These are phyloP conservation scores for Neospora caninum DNA, from an alignment of 169 alveolate genomes.

Conservation along the genomic window DNA sequence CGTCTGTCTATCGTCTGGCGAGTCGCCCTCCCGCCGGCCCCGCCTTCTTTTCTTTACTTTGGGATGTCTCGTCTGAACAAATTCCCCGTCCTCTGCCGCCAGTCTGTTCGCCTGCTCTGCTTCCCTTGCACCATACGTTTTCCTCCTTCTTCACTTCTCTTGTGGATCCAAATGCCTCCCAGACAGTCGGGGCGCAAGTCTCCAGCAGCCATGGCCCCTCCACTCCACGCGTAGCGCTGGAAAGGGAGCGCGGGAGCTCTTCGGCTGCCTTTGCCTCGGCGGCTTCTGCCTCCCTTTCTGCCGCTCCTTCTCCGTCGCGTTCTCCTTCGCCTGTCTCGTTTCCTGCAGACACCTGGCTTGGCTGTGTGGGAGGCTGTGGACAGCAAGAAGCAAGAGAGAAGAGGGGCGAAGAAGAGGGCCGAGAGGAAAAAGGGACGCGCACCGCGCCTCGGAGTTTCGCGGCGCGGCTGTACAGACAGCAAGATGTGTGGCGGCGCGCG, in stretches of 20 bases:
- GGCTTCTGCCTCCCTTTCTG: not conserved
- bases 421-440: not conserved
- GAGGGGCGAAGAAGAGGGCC: not conserved
- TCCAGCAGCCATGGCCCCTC: not conserved
- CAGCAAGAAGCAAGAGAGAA: not conserved
- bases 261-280: not conserved
- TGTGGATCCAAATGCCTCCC: not conserved
- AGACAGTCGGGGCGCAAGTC: not conserved
- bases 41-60: not conserved
- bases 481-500: slow-evolving; percentile 1
- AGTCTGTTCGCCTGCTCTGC: not conserved
- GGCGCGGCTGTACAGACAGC: slow-evolving; percentile 18
- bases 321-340: not conserved
- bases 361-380: not conserved
- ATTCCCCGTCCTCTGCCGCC: not conserved
- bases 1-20: not conserved
- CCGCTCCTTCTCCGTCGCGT: not conserved
- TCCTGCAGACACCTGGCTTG: not conserved
- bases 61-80: not conserved
- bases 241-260: not conserved
- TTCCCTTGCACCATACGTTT: not conserved
- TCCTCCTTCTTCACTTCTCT: not conserved
- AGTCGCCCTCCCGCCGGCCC: not conserved
- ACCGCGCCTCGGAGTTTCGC: not conserved
- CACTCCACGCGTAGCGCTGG: not conserved